These are phyloP conservation scores for Takakia lepidozioides DNA, from an alignment of 225 moss, liverwort and hornwort genomes.

Conservation along the genomic window DNA sequence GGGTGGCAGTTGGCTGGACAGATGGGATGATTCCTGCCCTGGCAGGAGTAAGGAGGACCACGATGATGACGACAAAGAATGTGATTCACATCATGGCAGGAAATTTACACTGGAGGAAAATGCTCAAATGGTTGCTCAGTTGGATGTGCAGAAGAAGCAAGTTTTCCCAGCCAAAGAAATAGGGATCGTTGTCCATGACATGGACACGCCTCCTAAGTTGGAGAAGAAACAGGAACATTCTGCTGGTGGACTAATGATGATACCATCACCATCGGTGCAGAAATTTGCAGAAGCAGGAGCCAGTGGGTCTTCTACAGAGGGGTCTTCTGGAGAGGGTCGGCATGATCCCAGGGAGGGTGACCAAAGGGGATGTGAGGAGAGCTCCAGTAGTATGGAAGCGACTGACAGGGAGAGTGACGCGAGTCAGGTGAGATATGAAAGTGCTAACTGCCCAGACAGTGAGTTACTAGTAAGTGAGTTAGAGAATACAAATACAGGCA, in stretches of 20 bases:
- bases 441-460: slow-evolving; percentile 7
- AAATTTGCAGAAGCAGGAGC: slow-evolving; percentile 7
- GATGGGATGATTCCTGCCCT: slow-evolving; percentile 1
- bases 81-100: slow-evolving; percentile 9
- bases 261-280: too few relatives aligned
- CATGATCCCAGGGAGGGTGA: slow-evolving; percentile 11
- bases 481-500: slow-evolving; percentile 31
- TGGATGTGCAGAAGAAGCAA: slow-evolving; percentile 16
- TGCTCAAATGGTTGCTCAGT: slow-evolving; percentile 10
- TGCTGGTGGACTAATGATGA: too few relatives aligned
- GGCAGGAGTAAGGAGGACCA: too few relatives aligned
- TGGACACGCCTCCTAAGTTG: too few relatives aligned
- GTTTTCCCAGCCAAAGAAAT: slow-evolving; percentile 7
- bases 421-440: slow-evolving; percentile 8
- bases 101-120: slow-evolving; percentile 9
- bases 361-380: slow-evolving; percentile 12
- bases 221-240: too few relatives aligned
- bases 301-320: slow-evolving; percentile 26
- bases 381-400: slow-evolving; percentile 13
- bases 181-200: too few relatives aligned
- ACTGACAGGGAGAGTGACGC: slow-evolving; percentile 10
- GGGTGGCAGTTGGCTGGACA: neutral
- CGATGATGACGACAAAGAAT: slow-evolving; percentile 16
- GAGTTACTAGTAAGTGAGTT: slow-evolving; percentile 15
- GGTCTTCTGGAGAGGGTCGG: slow-evolving; percentile 23